A percentile compares a stretch with the other conserved stretches of the same genome.
Conservation (phyloP, 202 grass and related monocot species). For the Zoysia matrella region DNA sequence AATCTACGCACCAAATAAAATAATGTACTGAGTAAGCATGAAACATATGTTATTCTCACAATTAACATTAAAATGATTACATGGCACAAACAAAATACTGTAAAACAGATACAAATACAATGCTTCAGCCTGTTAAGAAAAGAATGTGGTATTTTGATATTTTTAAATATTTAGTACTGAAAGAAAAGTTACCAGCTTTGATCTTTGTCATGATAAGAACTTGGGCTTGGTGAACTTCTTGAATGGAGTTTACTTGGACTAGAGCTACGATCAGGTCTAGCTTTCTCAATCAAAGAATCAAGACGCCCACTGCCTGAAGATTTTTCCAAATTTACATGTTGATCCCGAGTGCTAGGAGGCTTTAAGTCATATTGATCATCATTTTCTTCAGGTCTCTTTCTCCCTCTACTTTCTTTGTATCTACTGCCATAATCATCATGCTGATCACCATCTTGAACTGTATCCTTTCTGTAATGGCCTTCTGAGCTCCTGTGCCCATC, state of each 20-base stretch:
- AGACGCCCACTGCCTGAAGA: slow-evolving; percentile 55
- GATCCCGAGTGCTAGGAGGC: slow-evolving; percentile 54
- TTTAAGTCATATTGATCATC: slow-evolving; percentile 65
- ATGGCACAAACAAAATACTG: slow-evolving; percentile 19
- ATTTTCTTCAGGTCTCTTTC: slow-evolving; percentile 70
- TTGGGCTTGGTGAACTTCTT: slow-evolving; percentile 71
- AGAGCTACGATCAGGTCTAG: slow-evolving; percentile 65
- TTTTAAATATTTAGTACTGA: slow-evolving; percentile 20
- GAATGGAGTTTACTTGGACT: slow-evolving; percentile 70
- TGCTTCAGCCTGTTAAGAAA: slow-evolving; percentile 13
- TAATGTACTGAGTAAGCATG: slow-evolving; percentile 28
- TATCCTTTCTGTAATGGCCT: too few relatives aligned
- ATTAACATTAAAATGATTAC: slow-evolving; percentile 9
- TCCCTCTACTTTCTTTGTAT: slow-evolving; percentile 70
- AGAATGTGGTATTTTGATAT: slow-evolving; percentile 3
- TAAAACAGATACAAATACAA: slow-evolving; percentile 23
- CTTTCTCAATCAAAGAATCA: slow-evolving; percentile 66
- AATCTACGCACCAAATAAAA: neutral
- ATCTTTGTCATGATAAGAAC: slow-evolving; percentile 73
- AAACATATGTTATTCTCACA: slow-evolving; percentile 25
- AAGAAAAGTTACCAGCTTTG: slow-evolving; percentile 72
- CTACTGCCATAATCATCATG: slow-evolving; percentile 43
- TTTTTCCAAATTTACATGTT: slow-evolving; percentile 64
- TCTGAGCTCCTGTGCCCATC: too few relatives aligned
- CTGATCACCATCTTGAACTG: too few relatives aligned